Percentiles rank a stretch among this genome's conserved stretches.
Conservation (phyloP, 176 grass and related monocot genomes). For the Aechmea fasciata region DNA sequence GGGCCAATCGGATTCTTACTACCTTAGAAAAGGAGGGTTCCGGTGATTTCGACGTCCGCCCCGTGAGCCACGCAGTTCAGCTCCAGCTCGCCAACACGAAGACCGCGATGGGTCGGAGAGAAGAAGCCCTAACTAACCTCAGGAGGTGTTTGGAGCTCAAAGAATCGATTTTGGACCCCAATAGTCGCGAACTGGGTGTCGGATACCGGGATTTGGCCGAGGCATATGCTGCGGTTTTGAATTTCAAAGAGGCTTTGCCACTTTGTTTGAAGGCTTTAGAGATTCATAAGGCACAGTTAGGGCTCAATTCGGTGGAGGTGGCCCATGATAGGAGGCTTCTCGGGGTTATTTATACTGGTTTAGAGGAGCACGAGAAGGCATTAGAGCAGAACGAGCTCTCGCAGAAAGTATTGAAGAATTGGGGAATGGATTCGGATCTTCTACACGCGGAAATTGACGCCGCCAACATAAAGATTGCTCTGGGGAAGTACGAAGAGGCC, state of each 20-base stretch:
- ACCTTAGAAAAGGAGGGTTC: constrained; percentile 7
- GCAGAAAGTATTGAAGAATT: constrained; percentile 67
- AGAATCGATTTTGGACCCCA: constrained; percentile 61
- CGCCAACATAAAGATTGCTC: constrained; percentile 67
- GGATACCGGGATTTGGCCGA: constrained; percentile 63
- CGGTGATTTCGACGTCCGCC: constrained; percentile 54
- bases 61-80: constrained; percentile 69
- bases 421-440: constrained; percentile 57
- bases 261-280: constrained; percentile 73
- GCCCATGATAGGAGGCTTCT: constrained; percentile 74
- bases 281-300: constrained; percentile 49
- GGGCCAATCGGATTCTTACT: constrained; percentile 44
- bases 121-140: constrained; percentile 70
- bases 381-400: constrained; percentile 73
- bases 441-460: constrained; percentile 65
- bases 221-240: constrained; percentile 61
- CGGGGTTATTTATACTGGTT: constrained; percentile 84
- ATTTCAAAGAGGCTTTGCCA: constrained; percentile 76
- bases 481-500: constrained; percentile 72
- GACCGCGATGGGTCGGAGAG: constrained; percentile 77
- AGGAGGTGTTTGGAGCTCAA: constrained; percentile 71
- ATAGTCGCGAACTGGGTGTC: constrained; percentile 60
- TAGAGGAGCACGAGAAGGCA: constrained; percentile 72
- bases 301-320: constrained; percentile 78
- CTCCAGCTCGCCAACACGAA: constrained; percentile 73